Percentiles rank a stretch among this genome's conserved stretches.
Conservation (phyloP, 148 eudicot genomes). For the Pharnaceum exiguum region DNA sequence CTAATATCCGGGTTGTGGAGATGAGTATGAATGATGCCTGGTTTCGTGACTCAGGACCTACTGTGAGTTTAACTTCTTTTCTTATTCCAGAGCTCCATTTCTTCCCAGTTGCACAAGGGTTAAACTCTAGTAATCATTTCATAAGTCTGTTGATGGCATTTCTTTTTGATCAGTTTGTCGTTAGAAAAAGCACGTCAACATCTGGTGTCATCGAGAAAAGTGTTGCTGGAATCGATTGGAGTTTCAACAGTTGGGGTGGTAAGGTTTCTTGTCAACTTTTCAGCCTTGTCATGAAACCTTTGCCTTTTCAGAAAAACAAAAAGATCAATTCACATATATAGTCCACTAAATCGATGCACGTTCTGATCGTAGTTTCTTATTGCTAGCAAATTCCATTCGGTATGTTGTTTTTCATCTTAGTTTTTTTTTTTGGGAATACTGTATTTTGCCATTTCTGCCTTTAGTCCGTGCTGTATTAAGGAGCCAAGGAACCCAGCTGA, state of each 20-base stretch:
- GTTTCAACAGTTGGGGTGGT: conserved; percentile 96
- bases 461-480: too few species aligned
- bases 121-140: neutral
- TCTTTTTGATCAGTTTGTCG: conserved; percentile 52
- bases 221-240: conserved; percentile 93
- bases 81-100: neutral
- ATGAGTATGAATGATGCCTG: conserved; percentile 97
- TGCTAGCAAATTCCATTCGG: too few species aligned
- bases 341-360: too few species aligned
- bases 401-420: too few species aligned
- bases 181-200: conserved; percentile 32
- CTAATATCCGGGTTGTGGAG: conserved; percentile 74
- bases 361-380: too few species aligned
- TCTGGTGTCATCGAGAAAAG: conserved; percentile 21
- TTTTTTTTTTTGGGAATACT: too few species aligned
- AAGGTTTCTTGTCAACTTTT: conserved; percentile 18
- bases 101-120: neutral
- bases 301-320: too few species aligned
- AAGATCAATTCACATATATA: too few species aligned
- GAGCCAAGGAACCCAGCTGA: too few species aligned
- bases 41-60: conserved; percentile 94
- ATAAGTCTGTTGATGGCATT: neutral
- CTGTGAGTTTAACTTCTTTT: conserved; percentile 42
- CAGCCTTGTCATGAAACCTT: too few species aligned
- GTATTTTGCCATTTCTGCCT: too few species aligned